phyloP scores from a whole-genome alignment of 1,284 basidiomycete genomes.

The Xerocomus cyaneibrunnescens region DNA sequence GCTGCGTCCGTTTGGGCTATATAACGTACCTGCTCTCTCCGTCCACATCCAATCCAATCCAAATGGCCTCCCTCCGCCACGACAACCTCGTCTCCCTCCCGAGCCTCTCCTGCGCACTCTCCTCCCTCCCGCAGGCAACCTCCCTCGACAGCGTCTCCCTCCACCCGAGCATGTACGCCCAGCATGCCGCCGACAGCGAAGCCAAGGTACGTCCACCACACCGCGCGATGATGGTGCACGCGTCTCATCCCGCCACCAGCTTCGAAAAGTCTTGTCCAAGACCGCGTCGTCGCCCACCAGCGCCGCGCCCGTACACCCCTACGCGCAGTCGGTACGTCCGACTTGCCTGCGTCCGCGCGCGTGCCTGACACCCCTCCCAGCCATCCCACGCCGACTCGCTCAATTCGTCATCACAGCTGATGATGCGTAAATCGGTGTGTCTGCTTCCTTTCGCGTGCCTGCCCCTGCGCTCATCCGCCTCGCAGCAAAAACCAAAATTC shows the following conservation, averaged over 20 bases:
- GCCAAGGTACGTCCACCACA: conserved; percentile 53
- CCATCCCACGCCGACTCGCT: conserved; percentile 37
- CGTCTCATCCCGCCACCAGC: conserved; percentile 33
- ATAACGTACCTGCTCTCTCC: too few relatives aligned
- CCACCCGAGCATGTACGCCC: conserved; percentile 67
- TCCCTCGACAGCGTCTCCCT: conserved; percentile 61
- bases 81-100: conserved; percentile 66
- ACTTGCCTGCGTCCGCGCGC: background rate
- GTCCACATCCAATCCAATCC: background rate
- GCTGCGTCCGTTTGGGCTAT: conserved; percentile 11
- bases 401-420: conserved; percentile 45
- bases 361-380: conserved; percentile 30
- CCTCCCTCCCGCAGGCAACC: conserved; percentile 66
- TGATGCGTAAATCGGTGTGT: conserved; percentile 55
- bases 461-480: background rate
- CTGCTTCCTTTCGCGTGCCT: conserved; percentile 1
- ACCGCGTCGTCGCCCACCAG: conserved; percentile 39
- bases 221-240: background rate
- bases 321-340: conserved; percentile 41
- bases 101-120: conserved; percentile 63
- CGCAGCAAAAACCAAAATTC: conserved; percentile 36
- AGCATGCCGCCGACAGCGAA: conserved; percentile 65
- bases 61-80: conserved; percentile 32
- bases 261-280: conserved; percentile 52
- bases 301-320: conserved; percentile 32